Evolutionary conservation across 2,329 filamentous ascomycete species (phyloP).

Genomic region (Fusarium virguliforme): DNA sequence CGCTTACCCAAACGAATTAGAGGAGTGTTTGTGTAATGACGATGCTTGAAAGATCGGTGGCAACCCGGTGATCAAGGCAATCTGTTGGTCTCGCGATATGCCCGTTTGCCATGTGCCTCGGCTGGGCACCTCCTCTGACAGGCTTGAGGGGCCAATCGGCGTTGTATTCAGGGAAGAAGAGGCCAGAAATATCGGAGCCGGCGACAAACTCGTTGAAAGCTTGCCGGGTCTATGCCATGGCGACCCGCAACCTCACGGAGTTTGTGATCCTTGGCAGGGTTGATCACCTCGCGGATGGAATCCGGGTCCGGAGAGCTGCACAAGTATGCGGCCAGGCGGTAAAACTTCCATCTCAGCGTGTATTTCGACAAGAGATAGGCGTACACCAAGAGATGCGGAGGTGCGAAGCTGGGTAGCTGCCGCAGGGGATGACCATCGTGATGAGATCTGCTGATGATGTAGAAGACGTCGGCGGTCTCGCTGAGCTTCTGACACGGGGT

Average conservation of each 20-base stretch:
- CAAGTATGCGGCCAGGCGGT: constrained; percentile 55
- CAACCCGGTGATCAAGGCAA: no score
- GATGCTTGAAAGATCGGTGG: no score
- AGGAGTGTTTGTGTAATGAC: no score
- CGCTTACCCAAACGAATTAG: no score
- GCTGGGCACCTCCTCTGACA: no score
- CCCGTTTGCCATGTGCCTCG: no score
- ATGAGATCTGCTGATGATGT: constrained; percentile 58
- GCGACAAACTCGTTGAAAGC: constrained; percentile 53
- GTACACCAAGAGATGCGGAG: constrained; percentile 52
- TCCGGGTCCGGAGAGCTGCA: constrained; percentile 48
- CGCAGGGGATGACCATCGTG: constrained; percentile 58
- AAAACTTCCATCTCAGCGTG: constrained; percentile 61
- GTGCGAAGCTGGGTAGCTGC: constrained; percentile 47
- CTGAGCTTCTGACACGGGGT: constrained; percentile 52
- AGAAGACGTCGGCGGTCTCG: constrained; percentile 63
- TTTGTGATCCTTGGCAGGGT: constrained; percentile 60
- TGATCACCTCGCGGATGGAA: constrained; percentile 61
- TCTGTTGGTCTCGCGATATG: no score
- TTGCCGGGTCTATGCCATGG: constrained; percentile 55
- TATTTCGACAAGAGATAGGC: constrained; percentile 63
- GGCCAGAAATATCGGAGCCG: constrained; percentile 55
- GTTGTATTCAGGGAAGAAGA: constrained; percentile 51
- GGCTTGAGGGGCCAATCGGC: no score
- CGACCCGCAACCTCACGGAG: constrained; percentile 56